Conservation (phyloP, 768 basidiomycete genomes). For the Mrakia blollopis region DNA sequence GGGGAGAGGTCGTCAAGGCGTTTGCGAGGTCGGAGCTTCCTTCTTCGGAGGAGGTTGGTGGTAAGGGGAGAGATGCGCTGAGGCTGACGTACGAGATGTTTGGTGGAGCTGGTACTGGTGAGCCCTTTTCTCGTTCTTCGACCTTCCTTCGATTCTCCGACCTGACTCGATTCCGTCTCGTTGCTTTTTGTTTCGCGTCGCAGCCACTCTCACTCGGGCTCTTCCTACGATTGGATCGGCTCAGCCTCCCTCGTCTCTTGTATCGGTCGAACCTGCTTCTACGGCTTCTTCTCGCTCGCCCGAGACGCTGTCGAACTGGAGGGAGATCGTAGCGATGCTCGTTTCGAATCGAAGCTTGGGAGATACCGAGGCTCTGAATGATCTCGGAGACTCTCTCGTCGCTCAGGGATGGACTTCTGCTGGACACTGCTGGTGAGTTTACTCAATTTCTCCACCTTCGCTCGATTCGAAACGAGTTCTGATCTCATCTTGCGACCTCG, state of each 20-base stretch:
- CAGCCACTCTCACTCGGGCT: constrained; percentile 6
- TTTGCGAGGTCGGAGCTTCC: constrained; percentile 72
- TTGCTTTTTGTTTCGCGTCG: not conserved
- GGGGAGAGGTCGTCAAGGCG: constrained; percentile 83
- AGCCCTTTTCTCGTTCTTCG: not conserved
- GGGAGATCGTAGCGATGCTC: constrained; percentile 78
- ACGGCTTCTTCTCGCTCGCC: constrained; percentile 38
- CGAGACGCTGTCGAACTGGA: constrained; percentile 70
- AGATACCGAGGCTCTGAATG: constrained; percentile 67
- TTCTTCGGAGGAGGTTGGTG: not conserved
- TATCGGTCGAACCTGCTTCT: not conserved
- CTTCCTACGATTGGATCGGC: not conserved
- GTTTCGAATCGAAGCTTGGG: constrained; percentile 61
- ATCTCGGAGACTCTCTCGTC: constrained; percentile 76
- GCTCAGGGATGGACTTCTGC: constrained; percentile 71
- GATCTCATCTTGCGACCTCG: not conserved
- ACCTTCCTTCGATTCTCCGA: not conserved
- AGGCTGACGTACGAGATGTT: constrained; percentile 33
- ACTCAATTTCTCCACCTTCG: not conserved
- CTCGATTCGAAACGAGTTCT: not conserved
- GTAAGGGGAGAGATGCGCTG: constrained; percentile 16
- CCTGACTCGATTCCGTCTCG: not conserved
- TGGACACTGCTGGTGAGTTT: constrained; percentile 80
- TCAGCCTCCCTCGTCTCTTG: not conserved
- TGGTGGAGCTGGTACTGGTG: constrained; percentile 14